Evolutionary conservation across 495 filamentous ascomycete species (phyloP).

Genomic region (Lasiosphaeriaceae sp.): DNA sequence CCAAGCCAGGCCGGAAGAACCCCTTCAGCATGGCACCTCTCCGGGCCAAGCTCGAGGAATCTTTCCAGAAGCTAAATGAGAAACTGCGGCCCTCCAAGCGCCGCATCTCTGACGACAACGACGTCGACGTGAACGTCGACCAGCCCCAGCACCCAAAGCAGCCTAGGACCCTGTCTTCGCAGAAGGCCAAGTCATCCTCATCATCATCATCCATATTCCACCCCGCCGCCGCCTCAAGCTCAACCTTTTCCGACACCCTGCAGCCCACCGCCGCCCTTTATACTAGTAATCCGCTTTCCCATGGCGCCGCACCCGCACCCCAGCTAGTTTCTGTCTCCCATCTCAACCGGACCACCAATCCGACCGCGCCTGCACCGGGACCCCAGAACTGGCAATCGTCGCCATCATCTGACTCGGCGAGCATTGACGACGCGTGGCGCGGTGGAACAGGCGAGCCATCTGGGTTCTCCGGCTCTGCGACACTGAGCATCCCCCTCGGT

Average conservation of each 20-base stretch:
- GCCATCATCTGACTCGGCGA: no score
- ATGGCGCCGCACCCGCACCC: neutral
- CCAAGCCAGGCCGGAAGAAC: neutral
- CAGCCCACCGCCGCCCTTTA: neutral
- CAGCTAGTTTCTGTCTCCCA: neutral
- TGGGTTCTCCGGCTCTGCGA: no score
- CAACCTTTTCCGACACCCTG: neutral
- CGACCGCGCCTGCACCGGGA: no score
- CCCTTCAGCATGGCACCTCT: slow-evolving; percentile 14
- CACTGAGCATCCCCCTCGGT: no score
- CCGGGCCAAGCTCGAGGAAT: slow-evolving; percentile 8
- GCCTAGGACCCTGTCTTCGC: slow-evolving; percentile 3
- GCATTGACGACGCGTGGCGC: no score
- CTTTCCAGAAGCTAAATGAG: slow-evolving; percentile 11
- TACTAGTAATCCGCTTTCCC: neutral
- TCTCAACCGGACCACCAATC: neutral
- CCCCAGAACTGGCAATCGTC: no score
- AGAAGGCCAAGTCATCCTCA: neutral
- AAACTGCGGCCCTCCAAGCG: slow-evolving; percentile 13
- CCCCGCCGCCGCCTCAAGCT: neutral
- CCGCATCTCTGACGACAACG: slow-evolving; percentile 11
- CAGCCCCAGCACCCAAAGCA: slow-evolving; percentile 15
- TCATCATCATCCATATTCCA: neutral
- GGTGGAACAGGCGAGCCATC: no score
- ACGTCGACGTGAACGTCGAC: neutral